Evolutionary conservation across 2,329 filamentous ascomycete species (phyloP).

Genomic region (Epicoccum nigrum): DNA sequence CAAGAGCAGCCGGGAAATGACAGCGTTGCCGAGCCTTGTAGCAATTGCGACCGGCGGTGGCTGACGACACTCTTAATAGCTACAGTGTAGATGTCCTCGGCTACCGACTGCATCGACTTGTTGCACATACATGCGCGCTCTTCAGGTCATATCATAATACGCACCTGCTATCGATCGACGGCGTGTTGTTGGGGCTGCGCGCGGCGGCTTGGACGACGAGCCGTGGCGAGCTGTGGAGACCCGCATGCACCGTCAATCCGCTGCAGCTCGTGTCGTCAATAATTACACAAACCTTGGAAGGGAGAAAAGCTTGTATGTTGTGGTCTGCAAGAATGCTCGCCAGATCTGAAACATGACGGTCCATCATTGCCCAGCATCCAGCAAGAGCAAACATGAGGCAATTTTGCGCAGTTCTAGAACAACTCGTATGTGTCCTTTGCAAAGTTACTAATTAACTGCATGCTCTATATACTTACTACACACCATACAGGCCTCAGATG

Average conservation of each 20-base stretch:
- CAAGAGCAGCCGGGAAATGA: constrained; percentile 16
- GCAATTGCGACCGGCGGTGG: constrained; percentile 5
- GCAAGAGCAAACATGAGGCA: no score
- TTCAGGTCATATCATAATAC: constrained; percentile 2
- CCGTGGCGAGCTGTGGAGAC: constrained; percentile 6
- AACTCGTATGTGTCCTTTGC: no score
- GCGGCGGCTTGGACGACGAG: constrained; percentile 8
- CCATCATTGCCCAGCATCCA: no score
- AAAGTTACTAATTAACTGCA: no score
- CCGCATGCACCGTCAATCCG: constrained; percentile 5
- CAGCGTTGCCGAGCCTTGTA: constrained; percentile 7
- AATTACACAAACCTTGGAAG: constrained; percentile 11
- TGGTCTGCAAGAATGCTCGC: constrained; percentile 13
- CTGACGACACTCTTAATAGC: constrained; percentile 5
- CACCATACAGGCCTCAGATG: no score
- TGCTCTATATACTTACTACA: no score
- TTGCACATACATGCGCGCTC: constrained; percentile 7
- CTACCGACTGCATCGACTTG: neutral
- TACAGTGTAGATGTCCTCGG: constrained; percentile 5
- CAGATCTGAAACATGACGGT: constrained; percentile 9
- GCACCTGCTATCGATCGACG: constrained; percentile 2
- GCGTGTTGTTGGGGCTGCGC: constrained; percentile 5
- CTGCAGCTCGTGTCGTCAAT: constrained; percentile 12
- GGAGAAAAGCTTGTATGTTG: constrained; percentile 11
- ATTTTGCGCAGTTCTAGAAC: no score